These are phyloP conservation scores for Canavalia ensiformis DNA, from an alignment of 306 rosid genomes.

Conservation along the genomic window DNA sequence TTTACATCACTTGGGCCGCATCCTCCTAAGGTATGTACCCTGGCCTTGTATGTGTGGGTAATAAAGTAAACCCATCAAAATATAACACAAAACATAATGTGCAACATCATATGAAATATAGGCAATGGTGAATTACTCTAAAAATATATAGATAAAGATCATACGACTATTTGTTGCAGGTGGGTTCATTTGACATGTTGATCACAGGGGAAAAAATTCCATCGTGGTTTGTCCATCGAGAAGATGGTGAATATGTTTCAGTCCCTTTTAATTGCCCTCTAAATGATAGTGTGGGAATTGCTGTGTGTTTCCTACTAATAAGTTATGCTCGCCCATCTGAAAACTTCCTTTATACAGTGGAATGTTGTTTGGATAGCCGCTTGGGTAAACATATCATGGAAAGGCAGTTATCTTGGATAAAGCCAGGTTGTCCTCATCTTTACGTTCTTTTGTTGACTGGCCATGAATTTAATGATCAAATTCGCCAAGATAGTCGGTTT, in stretches of 20 bases:
- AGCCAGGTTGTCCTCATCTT: constrained; percentile 37
- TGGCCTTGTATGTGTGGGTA: background rate
- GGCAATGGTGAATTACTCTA: background rate
- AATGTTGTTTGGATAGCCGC: background rate
- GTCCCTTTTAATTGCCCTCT: constrained; percentile 9
- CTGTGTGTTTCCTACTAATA: constrained; percentile 41
- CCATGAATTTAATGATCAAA: background rate
- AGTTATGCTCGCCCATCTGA: constrained; percentile 22
- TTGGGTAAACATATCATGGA: too few relatives aligned
- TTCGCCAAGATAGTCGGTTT: background rate
- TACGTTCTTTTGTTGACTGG: constrained; percentile 30
- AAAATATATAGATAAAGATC: too few relatives aligned
- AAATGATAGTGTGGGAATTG: constrained; percentile 39
- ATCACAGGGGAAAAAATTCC: constrained; percentile 39
- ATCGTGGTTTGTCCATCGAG: constrained; percentile 40
- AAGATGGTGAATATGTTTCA: background rate
- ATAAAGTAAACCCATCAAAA: background rate
- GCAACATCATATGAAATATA: background rate
- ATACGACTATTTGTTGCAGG: constrained; percentile 17
- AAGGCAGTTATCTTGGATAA: background rate
- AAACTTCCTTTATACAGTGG: background rate
- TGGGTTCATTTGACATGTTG: constrained; percentile 20
- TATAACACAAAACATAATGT: background rate
- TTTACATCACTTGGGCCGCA: background rate
- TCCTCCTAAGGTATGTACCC: background rate